Evolutionary conservation across 148 eudicot species (phyloP).

Genomic region (Silene conica): DNA sequence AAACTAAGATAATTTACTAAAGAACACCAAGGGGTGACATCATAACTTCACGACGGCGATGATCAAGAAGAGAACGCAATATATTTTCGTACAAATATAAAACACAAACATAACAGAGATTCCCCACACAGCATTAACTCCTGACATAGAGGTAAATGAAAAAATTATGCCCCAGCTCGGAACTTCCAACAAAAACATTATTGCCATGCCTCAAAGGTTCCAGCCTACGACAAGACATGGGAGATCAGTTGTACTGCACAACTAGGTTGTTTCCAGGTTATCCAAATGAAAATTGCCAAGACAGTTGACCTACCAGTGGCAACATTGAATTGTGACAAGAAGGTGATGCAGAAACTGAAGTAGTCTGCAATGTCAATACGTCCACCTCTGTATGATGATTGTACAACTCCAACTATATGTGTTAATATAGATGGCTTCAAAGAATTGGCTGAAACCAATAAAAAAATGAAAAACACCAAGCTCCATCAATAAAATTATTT

Average conservation of each 20-base stretch:
- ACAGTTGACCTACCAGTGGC: slow-evolving; percentile 43
- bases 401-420: slow-evolving; percentile 73
- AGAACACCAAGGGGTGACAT: no score
- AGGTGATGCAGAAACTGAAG: slow-evolving; percentile 77
- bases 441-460: slow-evolving; percentile 48
- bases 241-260: no score
- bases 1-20: no score
- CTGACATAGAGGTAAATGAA: background rate
- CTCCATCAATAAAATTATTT: slow-evolving; percentile 4
- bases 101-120: background rate
- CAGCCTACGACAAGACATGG: no score
- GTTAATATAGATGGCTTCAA: slow-evolving; percentile 53
- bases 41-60: background rate
- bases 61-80: background rate
- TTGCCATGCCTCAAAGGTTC: background rate
- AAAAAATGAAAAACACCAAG: background rate
- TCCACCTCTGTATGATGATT: slow-evolving; percentile 73
- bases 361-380: slow-evolving; percentile 61
- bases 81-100: background rate
- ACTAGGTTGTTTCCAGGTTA: no score
- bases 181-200: background rate
- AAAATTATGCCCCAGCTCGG: background rate
- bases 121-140: background rate
- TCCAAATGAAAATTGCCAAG: background rate
- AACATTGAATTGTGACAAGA: slow-evolving; percentile 58